Conservation (phyloP, 2,329 filamentous ascomycete species). For the Graphium sp. region DNA sequence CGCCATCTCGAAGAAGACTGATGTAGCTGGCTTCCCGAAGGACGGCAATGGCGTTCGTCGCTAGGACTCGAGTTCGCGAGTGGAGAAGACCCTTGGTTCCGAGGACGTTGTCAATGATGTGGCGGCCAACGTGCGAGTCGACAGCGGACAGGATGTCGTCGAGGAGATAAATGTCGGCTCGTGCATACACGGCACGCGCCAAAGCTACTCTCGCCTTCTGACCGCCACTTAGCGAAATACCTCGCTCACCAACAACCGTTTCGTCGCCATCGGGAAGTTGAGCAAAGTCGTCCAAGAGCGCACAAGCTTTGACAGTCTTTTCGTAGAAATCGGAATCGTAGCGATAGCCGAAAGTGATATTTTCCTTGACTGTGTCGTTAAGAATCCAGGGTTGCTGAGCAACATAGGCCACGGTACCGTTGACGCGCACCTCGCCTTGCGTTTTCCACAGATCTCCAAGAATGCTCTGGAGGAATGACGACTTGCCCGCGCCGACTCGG, state of each 20-base stretch:
- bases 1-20: constrained; percentile 65
- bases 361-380: constrained; percentile 94
- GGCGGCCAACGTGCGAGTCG: constrained; percentile 92
- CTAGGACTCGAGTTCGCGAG: constrained; percentile 79
- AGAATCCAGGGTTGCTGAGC: constrained; percentile 92
- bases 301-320: constrained; percentile 79
- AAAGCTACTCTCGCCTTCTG: constrained; percentile 90
- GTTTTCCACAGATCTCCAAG: constrained; percentile 87
- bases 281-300: constrained; percentile 76
- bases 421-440: constrained; percentile 65
- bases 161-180: constrained; percentile 89
- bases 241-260: constrained; percentile 90
- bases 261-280: constrained; percentile 91
- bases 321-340: constrained; percentile 93
- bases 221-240: constrained; percentile 88
- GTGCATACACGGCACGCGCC: constrained; percentile 85
- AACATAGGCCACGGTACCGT: constrained; percentile 77
- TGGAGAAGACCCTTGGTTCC: constrained; percentile 67
- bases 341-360: constrained; percentile 89
- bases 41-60: constrained; percentile 89
- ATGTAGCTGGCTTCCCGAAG: constrained; percentile 82
- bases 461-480: constrained; percentile 74
- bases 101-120: constrained; percentile 88
- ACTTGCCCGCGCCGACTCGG: constrained; percentile 88
- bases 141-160: constrained; percentile 93